phyloP scores from a whole-genome alignment of 1,284 basidiomycete species.

The Ceratobasidium papillatum region DNA sequence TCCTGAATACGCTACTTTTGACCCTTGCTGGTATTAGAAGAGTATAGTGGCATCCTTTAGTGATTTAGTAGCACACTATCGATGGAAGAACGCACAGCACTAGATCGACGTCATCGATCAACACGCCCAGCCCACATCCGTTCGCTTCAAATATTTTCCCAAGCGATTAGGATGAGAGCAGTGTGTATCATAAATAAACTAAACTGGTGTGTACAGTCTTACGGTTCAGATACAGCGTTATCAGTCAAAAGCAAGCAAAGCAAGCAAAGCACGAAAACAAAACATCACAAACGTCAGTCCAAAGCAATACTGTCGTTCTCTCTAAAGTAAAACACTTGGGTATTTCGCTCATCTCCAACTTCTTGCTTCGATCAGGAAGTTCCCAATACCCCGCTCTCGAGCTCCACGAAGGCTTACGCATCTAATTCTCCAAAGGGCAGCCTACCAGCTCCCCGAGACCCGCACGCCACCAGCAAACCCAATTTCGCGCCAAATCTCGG shows the following conservation, averaged over 20 bases:
- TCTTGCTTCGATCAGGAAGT: background rate
- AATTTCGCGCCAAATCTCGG: constrained; percentile 35
- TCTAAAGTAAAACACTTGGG: too few species aligned
- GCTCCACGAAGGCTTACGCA: background rate
- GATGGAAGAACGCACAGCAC: too few species aligned
- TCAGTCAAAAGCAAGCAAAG: too few species aligned
- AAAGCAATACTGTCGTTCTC: background rate
- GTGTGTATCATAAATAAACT: background rate
- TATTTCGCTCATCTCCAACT: too few species aligned
- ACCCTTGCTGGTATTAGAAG: too few species aligned
- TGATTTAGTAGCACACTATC: too few species aligned
- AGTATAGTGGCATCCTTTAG: too few species aligned
- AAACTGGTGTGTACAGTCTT: background rate
- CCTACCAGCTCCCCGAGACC: constrained; percentile 26
- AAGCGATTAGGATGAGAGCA: background rate
- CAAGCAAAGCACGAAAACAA: background rate
- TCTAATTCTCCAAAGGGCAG: background rate
- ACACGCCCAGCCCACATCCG: too few species aligned
- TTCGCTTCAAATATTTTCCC: too few species aligned
- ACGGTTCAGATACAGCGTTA: too few species aligned
- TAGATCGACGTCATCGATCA: too few species aligned
- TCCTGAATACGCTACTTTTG: too few species aligned
- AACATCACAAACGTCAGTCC: background rate
- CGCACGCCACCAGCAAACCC: constrained; percentile 25
- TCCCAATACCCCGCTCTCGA: background rate